Evolutionary conservation across 2,329 filamentous ascomycete genomes (phyloP), one percentile per base, ranked within the genome.

Genomic region (Apiospora malaysiana): DNA sequence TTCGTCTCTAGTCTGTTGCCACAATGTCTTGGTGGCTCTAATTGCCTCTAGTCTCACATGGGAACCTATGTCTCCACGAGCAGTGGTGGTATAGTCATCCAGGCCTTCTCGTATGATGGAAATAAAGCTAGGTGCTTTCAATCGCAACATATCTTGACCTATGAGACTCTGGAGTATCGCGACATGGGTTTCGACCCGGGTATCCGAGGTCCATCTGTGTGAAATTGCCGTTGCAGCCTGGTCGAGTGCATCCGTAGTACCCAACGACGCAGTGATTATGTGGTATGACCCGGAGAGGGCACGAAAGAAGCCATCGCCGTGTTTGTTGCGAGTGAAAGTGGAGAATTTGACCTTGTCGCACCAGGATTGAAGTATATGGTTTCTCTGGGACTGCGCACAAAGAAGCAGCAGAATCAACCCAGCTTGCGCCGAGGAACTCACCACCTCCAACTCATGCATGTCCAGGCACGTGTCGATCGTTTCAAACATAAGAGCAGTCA

Each of bases 71-170:
- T 99, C 96, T 21, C 96, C 96, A 70, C 94, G 87, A 18, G 95
- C 91, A 74, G 94, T 95, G 4, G 94, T 95, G 0, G 94, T 97
- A 78, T 98, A 98, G 79, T 99, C 95, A 74, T 95, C 92, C 40
- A 99, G 82, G 0, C 91, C 90, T 51, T 87, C 86, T 0, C 81
- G 77, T 10, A 92, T 80, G 1, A 90, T 73, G 0, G 77, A 75
- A 1, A 88, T 72, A 71, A 90, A 87, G 2, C 77, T 75, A 6
- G 75, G 73, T 4, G 82, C 78, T 56, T 83, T 81, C 40, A 83
- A 77, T 47, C 76, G 79, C 4, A 90, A 78, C 5, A 87, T 78
- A 7, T 81, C 81, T 70, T 85, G 87, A 45, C 82, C 82, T 1
- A 84, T 80, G 40, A 92, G 79, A 68, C 87, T 88, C 71, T 87